Conservation (phyloP, 2,329 filamentous ascomycete genomes). For the Stagonosporopsis vannaccii region DNA sequence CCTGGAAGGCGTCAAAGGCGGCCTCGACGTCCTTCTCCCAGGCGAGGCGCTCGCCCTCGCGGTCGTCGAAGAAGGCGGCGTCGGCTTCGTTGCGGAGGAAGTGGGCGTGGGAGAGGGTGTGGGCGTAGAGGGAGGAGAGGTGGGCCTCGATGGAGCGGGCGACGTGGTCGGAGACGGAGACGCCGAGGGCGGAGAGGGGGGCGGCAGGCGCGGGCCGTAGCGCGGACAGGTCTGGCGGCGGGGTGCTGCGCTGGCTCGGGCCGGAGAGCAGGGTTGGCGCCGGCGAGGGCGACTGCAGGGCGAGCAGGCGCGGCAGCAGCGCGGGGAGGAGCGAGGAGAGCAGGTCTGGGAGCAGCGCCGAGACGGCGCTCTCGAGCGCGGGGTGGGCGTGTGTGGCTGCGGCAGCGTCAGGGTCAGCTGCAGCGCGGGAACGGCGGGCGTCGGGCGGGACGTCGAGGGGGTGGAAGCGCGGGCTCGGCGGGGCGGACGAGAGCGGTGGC, state of each 20-base stretch:
- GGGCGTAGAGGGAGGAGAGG: slow-evolving; percentile 6
- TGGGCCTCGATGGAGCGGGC: slow-evolving; percentile 3
- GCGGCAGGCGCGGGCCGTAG: background rate
- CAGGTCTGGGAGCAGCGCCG: slow-evolving; percentile 7
- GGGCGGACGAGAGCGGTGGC: background rate
- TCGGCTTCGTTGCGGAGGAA: slow-evolving; percentile 15
- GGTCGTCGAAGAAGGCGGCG: background rate
- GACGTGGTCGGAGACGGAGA: slow-evolving; percentile 6
- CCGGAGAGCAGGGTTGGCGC: background rate
- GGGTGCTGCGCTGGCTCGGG: background rate
- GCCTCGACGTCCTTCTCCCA: background rate
- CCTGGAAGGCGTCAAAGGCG: background rate
- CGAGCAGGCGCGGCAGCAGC: slow-evolving; percentile 17
- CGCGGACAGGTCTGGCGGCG: background rate
- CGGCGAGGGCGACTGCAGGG: background rate
- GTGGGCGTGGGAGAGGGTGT: slow-evolving; percentile 15
- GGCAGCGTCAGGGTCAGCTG: slow-evolving; percentile 7
- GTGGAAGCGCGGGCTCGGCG: background rate
- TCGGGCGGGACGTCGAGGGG: background rate
- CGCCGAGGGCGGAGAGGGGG: slow-evolving; percentile 5
- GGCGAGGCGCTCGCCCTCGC: background rate
- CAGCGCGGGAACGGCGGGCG: background rate
- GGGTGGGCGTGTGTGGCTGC: background rate
- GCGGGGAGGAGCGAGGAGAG: slow-evolving; percentile 12
- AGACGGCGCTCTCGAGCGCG: background rate